A percentile compares a stretch with the other conserved stretches of the same genome.
phyloP scores from a whole-genome alignment of 257 asterid species.

The Linderniella brevidens region DNA sequence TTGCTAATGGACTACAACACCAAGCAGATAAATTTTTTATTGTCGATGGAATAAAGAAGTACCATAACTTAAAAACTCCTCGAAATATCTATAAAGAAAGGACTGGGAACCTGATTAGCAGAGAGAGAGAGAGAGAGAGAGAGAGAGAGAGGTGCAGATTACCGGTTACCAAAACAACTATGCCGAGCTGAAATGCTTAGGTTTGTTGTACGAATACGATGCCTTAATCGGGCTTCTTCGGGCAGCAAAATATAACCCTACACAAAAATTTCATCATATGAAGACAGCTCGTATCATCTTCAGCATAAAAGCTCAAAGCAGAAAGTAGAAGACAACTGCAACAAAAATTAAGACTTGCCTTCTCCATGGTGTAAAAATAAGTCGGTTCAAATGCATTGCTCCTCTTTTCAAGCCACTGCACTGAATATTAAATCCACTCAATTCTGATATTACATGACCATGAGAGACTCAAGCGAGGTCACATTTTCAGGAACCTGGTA shows the following conservation, averaged over 20 bases:
- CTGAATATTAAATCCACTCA: conserved; percentile 18
- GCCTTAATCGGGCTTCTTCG: conserved; percentile 76
- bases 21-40: neutral
- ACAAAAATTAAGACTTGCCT: conserved; percentile 29
- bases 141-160: conserved; percentile 12
- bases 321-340: conserved; percentile 6
- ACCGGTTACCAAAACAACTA: conserved; percentile 94
- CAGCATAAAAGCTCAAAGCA: conserved; percentile 9
- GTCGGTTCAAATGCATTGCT: conserved; percentile 86
- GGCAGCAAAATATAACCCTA: conserved; percentile 92
- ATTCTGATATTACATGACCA: neutral
- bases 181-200: conserved; percentile 82
- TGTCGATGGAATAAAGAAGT: conserved; percentile 1
- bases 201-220: conserved; percentile 52
- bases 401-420: conserved; percentile 88
- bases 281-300: conserved; percentile 11
- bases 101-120: too few relatives aligned
- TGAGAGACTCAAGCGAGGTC: conserved; percentile 1
- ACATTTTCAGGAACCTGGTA: neutral
- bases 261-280: conserved; percentile 11
- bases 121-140: neutral
- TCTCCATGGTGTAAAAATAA: conserved; percentile 72
- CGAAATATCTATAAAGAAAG: too few relatives aligned
- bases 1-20: too few relatives aligned
- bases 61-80: too few relatives aligned